Percentiles rank a stretch among this genome's conserved stretches.
phyloP scores from a whole-genome alignment of 2,329 filamentous ascomycete genomes.

The Pseudocercospora crystallina region DNA sequence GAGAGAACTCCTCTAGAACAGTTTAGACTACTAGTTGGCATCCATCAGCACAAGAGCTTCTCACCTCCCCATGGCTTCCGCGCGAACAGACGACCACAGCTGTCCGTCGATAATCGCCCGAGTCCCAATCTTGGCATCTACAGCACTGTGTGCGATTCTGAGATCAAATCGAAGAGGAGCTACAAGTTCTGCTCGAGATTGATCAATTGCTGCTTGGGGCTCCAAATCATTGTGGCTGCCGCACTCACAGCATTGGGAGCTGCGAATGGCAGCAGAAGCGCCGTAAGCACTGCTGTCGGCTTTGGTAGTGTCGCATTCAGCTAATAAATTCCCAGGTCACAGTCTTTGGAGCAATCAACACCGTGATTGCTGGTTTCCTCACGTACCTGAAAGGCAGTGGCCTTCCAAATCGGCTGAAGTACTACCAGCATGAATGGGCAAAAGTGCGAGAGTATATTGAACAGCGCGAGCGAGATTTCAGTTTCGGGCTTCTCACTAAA shows the following conservation, averaged over 20 bases:
- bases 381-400: slow-evolving; percentile 25
- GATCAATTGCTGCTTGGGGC: slow-evolving; percentile 20
- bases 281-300: slow-evolving; percentile 6
- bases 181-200: slow-evolving; percentile 18
- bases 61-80: slow-evolving; percentile 16
- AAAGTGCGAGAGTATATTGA: slow-evolving; percentile 26
- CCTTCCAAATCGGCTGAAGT: slow-evolving; percentile 22
- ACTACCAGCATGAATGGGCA: slow-evolving; percentile 24
- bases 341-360: slow-evolving; percentile 25
- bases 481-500: slow-evolving; percentile 7
- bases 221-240: slow-evolving; percentile 24
- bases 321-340: slow-evolving; percentile 20
- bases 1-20: slow-evolving; percentile 9
- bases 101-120: slow-evolving; percentile 10
- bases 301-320: not conserved
- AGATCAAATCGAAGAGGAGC: slow-evolving; percentile 22
- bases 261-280: slow-evolving; percentile 16
- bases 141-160: slow-evolving; percentile 20
- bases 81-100: slow-evolving; percentile 16
- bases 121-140: slow-evolving; percentile 23
- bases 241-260: slow-evolving; percentile 23
- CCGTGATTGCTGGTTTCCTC: slow-evolving; percentile 24
- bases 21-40: slow-evolving; percentile 22
- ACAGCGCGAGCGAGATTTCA: slow-evolving; percentile 22
- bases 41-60: slow-evolving; percentile 22